Base-by-base conservation (phyloP, 768 basidiomycete species). In the Rhodotorula babjevae region DNA sequence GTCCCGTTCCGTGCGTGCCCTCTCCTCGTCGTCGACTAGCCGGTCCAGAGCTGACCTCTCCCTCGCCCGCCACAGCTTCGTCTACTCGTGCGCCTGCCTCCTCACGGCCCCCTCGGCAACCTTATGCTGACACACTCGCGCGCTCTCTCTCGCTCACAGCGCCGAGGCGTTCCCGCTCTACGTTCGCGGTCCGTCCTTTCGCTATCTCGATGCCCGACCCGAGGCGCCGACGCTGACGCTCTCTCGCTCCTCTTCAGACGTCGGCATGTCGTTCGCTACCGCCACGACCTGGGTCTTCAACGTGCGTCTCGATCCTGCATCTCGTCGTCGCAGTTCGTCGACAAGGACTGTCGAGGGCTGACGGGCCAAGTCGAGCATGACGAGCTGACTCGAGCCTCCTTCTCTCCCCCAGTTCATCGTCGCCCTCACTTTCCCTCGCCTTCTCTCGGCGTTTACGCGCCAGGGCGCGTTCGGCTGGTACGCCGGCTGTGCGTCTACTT, bases 161-260 rank as follows among this genome's bases (percentile, higher is more conserved):
- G 78, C 78, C 27, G 78, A 79, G 63, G 77, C 69, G 0, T 80
- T 78, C 76, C 78, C 77, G 0, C 49, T 74, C 47, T 69, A 74
- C 56, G 66, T 67, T 2, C 66, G 66, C 42, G 66, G 53, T 55
- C 0, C 9, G 29, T 76, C 74, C 47, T 70, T 57, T 0, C 77
- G 74, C 69, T 76, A 76, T 15, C 59, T 73, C 47, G 44, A n/a
- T n/a, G 8, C 14, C 14, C 44, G 14, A 18, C 18, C 6, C 44
- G 8, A 46, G 3, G 44, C 44, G 44, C 44, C 18, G 44, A 46
- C 65, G 63, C 63, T 74, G 23, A 68, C 76, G 19, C 23, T 25
- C 25, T 23, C 11, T 27, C 25, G 6, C 25, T 27, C 50, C 25
- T 27, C 65, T 25, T 25, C 50, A 55, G 53, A 77, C 25, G 66